Conservation (phyloP, 148 eudicot genomes). For the Camellia japonica region DNA sequence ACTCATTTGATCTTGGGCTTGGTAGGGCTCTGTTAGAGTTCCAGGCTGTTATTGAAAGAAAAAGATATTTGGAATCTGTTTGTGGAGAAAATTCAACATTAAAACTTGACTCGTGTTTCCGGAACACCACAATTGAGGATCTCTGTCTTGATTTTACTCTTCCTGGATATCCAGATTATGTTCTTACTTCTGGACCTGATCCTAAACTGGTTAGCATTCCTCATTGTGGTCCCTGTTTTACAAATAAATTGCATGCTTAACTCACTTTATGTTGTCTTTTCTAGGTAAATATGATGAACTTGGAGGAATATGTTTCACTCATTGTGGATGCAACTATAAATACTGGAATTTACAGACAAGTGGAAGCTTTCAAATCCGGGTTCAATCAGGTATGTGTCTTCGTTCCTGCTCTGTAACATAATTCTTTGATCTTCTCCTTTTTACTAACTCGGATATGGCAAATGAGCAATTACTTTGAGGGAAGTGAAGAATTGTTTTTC, state of each 20-base stretch:
- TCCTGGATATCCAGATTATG: conserved; percentile 91
- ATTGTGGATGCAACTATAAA: conserved; percentile 81
- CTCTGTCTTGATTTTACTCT: conserved; percentile 85
- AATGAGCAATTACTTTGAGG: neutral
- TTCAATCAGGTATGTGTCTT: conserved; percentile 64
- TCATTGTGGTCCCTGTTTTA: conserved; percentile 1
- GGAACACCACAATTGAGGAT: conserved; percentile 65
- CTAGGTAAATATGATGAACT: conserved; percentile 65
- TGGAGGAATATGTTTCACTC: conserved; percentile 68
- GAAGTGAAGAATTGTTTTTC: neutral
- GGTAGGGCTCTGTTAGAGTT: conserved; percentile 74
- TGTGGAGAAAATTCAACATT: conserved; percentile 25
- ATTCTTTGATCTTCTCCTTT: conserved; percentile 7
- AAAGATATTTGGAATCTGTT: conserved; percentile 33
- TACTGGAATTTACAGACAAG: conserved; percentile 77
- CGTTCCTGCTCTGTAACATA: neutral
- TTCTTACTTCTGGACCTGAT: conserved; percentile 42
- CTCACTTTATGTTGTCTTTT: conserved; percentile 9
- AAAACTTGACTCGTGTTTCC: conserved; percentile 38
- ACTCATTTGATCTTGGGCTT: conserved; percentile 79
- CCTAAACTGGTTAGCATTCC: conserved; percentile 52
- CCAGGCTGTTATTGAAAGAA: conserved; percentile 74
- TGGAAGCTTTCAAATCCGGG: conserved; percentile 90
- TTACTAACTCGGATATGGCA: neutral
- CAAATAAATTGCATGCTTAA: neutral